A percentile compares a stretch with the other conserved stretches of the same genome.
These are phyloP conservation scores for Phaeophleospora eucalypticola DNA, from an alignment of 2,329 filamentous ascomycete species.

Conservation along the genomic window DNA sequence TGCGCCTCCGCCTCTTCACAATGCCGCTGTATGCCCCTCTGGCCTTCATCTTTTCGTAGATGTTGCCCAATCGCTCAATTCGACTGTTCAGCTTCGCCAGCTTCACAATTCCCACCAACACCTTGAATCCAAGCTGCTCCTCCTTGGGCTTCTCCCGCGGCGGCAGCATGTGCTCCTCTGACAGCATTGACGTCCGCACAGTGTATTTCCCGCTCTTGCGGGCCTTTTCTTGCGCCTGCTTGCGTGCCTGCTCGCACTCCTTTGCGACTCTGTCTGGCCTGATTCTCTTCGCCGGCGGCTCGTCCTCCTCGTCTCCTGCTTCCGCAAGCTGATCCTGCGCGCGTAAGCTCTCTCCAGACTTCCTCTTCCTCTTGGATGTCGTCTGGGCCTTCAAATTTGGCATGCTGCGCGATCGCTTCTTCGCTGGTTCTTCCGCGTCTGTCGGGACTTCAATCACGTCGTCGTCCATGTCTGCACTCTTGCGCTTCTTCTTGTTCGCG, in stretches of 20 bases:
- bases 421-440: not conserved
- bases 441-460: not conserved
- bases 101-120: not conserved
- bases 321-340: no score
- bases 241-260: no score
- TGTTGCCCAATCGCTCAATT: not conserved
- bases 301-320: no score
- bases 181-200: no score
- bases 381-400: not conserved
- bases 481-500: conserved; percentile 7
- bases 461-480: not conserved
- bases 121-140: not conserved
- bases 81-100: conserved; percentile 3
- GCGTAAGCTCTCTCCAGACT: no score
- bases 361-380: no score
- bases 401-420: conserved; percentile 2
- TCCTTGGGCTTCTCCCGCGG: not conserved
- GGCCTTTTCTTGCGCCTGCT: no score
- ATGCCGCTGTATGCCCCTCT: not conserved
- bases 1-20: not conserved
- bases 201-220: no score
- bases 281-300: no score
- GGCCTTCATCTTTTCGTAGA: conserved; percentile 2
- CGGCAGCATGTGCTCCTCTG: not conserved
- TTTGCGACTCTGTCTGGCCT: no score